Base-by-base conservation (phyloP, 805 yeast species). In the Wickerhamomyces subpelliculosus region DNA sequence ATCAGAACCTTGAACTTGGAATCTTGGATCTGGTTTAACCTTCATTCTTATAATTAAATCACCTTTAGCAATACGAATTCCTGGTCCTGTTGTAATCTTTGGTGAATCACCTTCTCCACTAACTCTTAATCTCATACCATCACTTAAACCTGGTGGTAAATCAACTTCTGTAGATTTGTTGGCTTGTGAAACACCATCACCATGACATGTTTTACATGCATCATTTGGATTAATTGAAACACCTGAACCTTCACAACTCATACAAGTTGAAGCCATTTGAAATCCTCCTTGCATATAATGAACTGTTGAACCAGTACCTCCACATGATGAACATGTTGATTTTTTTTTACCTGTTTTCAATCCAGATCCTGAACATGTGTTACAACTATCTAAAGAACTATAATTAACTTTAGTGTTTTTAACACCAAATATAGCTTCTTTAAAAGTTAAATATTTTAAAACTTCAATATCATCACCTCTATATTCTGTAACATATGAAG, bases 181-280 rank as follows among this genome's bases (percentile, higher is more conserved):
- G 12, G 70, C 67, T 41, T 79, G 79, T 28, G 70, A 70, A 6
- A 85, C 95, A 42, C 98, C 99, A 43, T 84, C 80, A 36, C 97
- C 97, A 47, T 80, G 89, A 64, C 99, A 93, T 1, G 79, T 58
- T 1, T 57, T 52, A 70, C 99, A 93, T 38, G 78, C 77, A 55
- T 87, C 88, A 12, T 67, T 63, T 16, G 72, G 68, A 34, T 79
- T 73, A 35, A 88, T 77, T 4, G 68, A 71, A 1, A 87, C 93
- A 38, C 99, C 99, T 6, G 84, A 67, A 29, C 99, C 99, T 32
- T 73, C 78, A 69, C 99, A 93, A 4, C 79, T 65, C 35, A 70
- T 70, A 72, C 99, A 93, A 11, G 96, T 87, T 0, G 96, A 79
- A 3, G 95, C 81, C 96, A 93, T 88, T 53, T 89, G 96, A 73